phyloP scores from a whole-genome alignment of 2,329 filamentous ascomycete species.

The Bipolaris zeicola region DNA sequence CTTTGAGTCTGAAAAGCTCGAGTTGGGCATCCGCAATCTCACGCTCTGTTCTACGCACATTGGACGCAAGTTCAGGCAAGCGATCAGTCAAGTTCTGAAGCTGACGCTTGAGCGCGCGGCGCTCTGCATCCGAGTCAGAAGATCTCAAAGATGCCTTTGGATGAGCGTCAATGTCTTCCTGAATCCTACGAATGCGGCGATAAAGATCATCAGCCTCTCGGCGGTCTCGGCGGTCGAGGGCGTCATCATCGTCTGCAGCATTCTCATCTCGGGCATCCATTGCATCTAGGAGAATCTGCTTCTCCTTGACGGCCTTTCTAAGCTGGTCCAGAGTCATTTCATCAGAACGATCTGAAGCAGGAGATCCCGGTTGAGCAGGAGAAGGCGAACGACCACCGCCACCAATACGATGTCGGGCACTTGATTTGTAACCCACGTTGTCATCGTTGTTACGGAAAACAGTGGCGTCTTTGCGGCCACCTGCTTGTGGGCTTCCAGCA shows the following conservation, averaged over 20 bases:
- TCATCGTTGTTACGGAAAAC: slow-evolving; percentile 97
- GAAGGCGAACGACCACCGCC: slow-evolving; percentile 73
- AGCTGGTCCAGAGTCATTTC: slow-evolving; percentile 87
- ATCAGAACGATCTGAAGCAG: slow-evolving; percentile 68
- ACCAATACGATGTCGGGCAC: slow-evolving; percentile 83
- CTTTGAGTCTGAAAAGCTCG: slow-evolving; percentile 90
- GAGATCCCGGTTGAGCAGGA: slow-evolving; percentile 63
- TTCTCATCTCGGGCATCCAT: slow-evolving; percentile 97
- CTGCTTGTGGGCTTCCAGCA: slow-evolving; percentile 62
- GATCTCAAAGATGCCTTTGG: slow-evolving; percentile 69
- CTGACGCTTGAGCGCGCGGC: slow-evolving; percentile 83
- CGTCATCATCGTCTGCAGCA: slow-evolving; percentile 86
- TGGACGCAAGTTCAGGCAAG: slow-evolving; percentile 87
- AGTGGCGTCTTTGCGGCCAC: slow-evolving; percentile 86
- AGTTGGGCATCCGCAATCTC: slow-evolving; percentile 89
- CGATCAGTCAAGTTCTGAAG: slow-evolving; percentile 87
- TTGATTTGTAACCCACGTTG: slow-evolving; percentile 86
- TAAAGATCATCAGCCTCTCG: slow-evolving; percentile 94
- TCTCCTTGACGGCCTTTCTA: slow-evolving; percentile 90
- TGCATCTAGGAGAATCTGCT: slow-evolving; percentile 90
- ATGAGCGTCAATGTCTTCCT: slow-evolving; percentile 93
- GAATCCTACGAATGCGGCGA: slow-evolving; percentile 84
- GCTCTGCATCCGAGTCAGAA: slow-evolving; percentile 85
- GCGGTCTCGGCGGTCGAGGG: slow-evolving; percentile 85
- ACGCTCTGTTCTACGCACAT: slow-evolving; percentile 88